Evolutionary conservation across 495 filamentous ascomycete genomes (phyloP).

Genomic region (Pyrenula massariospora): DNA sequence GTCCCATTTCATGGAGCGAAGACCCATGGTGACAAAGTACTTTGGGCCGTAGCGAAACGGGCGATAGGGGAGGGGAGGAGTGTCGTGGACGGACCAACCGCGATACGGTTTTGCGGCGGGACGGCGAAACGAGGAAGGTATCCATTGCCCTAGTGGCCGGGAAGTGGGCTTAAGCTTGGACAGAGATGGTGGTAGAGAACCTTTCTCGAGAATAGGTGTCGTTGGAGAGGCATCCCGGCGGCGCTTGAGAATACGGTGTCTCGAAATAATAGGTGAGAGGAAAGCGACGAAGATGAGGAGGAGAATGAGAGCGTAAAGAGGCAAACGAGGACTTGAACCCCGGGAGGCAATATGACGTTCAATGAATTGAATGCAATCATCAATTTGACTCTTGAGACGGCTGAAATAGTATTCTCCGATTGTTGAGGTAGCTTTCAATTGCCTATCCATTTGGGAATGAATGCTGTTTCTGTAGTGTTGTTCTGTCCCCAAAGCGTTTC

Average conservation of each 20-base stretch:
- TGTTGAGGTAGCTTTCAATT: too few species aligned
- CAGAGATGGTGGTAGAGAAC: background rate
- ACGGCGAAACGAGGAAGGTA: conserved; percentile 53
- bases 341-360: too few species aligned
- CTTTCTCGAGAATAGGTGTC: background rate
- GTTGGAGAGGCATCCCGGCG: background rate
- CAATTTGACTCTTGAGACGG: too few species aligned
- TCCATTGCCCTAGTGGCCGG: conserved; percentile 45
- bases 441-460: too few species aligned
- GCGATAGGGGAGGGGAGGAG: conserved; percentile 73
- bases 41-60: conserved; percentile 75
- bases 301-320: background rate
- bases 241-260: background rate
- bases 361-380: too few species aligned
- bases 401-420: too few species aligned
- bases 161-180: background rate
- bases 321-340: too few species aligned
- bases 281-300: background rate
- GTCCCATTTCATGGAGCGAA: conserved; percentile 64
- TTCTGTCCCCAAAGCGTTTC: too few species aligned
- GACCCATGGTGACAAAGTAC: conserved; percentile 74
- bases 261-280: background rate
- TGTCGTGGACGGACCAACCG: conserved; percentile 57
- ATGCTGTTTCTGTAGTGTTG: too few species aligned
- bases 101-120: conserved; percentile 56